Evolutionary conservation across 1,284 basidiomycete species (phyloP).

Genomic region (Sphaerobolus stellatus): DNA sequence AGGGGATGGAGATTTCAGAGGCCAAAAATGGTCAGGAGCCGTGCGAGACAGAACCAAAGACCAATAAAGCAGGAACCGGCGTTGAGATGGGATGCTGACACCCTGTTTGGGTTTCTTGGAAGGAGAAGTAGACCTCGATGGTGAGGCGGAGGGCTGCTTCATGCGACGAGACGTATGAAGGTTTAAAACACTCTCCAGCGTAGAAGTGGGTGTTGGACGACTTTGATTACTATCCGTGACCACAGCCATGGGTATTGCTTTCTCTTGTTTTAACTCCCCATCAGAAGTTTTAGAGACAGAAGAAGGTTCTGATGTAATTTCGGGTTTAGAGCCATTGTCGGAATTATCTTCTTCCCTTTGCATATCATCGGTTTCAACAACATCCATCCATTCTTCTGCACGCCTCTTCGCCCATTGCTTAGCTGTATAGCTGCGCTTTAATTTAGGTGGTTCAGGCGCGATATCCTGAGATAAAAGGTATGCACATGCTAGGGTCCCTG

Average conservation of each 20-base stretch:
- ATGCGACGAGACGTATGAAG: conserved; percentile 70
- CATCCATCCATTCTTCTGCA: conserved; percentile 49
- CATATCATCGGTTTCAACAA: conserved; percentile 23
- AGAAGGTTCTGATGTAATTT: neutral
- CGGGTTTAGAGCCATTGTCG: conserved; percentile 29
- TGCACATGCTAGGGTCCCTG: conserved; percentile 78
- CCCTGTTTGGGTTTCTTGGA: conserved; percentile 56
- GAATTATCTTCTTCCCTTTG: conserved; percentile 38
- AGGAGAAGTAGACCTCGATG: conserved; percentile 14
- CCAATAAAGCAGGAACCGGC: conserved; percentile 74
- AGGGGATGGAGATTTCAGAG: conserved; percentile 19
- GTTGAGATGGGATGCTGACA: conserved; percentile 74
- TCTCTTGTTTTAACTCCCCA: neutral
- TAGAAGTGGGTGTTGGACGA: conserved; percentile 11
- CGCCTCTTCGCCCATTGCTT: conserved; percentile 49
- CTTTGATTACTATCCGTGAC: neutral
- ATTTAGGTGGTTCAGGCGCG: conserved; percentile 45
- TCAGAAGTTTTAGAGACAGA: neutral
- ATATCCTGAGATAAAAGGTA: conserved; percentile 68
- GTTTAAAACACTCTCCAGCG: conserved; percentile 59
- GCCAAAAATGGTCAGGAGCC: conserved; percentile 52
- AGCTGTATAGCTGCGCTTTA: conserved; percentile 47
- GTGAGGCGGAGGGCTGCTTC: conserved; percentile 46
- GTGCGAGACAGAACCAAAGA: conserved; percentile 58
- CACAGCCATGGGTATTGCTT: neutral